A percentile compares a stretch with the other conserved stretches of the same genome.
Evolutionary conservation across 176 grass and related monocot species (phyloP).

Genomic region (Rhynchospora tenuis): DNA sequence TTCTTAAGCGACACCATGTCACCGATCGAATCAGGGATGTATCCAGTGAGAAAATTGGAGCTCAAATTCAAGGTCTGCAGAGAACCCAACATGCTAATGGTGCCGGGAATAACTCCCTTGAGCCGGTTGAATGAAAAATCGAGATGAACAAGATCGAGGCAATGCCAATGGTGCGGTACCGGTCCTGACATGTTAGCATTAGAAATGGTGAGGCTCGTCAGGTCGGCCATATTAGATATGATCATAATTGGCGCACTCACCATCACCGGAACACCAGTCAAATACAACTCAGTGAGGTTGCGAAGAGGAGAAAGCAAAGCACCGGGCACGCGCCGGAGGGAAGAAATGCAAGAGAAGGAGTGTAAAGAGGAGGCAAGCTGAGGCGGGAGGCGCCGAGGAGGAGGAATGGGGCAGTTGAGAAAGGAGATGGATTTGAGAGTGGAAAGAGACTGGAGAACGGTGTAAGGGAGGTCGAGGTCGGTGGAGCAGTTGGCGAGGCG

Average conservation of each 20-base stretch:
- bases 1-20: conserved; percentile 61
- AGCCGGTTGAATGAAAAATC: conserved; percentile 85
- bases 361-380: conserved; percentile 42
- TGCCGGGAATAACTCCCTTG: conserved; percentile 50
- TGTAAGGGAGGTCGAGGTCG: conserved; percentile 55
- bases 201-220: conserved; percentile 52
- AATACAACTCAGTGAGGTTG: conserved; percentile 68
- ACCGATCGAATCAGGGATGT: conserved; percentile 58
- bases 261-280: conserved; percentile 49
- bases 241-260: conserved; percentile 45
- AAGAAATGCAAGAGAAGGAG: conserved; percentile 62
- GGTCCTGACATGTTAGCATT: conserved; percentile 64
- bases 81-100: conserved; percentile 56
- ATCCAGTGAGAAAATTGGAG: conserved; percentile 64
- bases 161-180: conserved; percentile 88
- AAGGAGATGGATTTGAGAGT: conserved; percentile 52
- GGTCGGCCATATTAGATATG: conserved; percentile 63
- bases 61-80: conserved; percentile 68
- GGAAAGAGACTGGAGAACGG: conserved; percentile 54
- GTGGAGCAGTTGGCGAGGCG: conserved; percentile 68
- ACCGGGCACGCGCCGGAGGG: conserved; percentile 52
- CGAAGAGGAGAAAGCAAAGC: conserved; percentile 67
- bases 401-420: conserved; percentile 46
- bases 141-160: conserved; percentile 63
- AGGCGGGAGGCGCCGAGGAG: conserved; percentile 47